Conservation (phyloP, 768 basidiomycete species). For the Jaapia argillacea region DNA sequence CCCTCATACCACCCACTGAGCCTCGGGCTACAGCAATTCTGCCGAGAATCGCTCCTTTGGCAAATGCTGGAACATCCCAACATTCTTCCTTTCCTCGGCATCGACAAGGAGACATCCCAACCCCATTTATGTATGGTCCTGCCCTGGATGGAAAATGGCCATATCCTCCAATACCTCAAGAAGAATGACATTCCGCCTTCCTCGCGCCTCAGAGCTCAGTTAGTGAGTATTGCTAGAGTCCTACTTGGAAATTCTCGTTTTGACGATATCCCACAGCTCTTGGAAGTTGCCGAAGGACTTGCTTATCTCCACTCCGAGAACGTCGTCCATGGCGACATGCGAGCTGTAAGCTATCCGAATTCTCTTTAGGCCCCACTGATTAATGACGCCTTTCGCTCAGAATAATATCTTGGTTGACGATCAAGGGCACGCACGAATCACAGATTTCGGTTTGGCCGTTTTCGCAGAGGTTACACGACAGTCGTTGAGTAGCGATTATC, state of each 20-base stretch:
- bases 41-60: neutral
- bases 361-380: no score
- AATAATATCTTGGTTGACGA: neutral
- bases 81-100: neutral
- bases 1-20: no score
- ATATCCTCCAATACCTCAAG: neutral
- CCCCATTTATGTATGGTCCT: neutral
- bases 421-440: neutral
- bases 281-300: slow-evolving; percentile 1
- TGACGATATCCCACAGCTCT: no score
- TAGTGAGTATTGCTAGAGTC: no score
- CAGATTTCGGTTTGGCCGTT: neutral
- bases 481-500: neutral
- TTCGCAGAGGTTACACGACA: neutral
- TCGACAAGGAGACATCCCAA: neutral
- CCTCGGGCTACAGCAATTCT: no score
- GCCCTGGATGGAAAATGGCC: neutral
- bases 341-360: neutral
- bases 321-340: slow-evolving; percentile 5
- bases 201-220: no score
- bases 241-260: no score
- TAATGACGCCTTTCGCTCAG: no score
- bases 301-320: slow-evolving; percentile 3
- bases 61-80: neutral
- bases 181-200: no score